Evolutionary conservation across 306 rosid genomes (phyloP), one percentile per base, ranked within the genome.

Genomic region (Trifolium fragiferum): DNA sequence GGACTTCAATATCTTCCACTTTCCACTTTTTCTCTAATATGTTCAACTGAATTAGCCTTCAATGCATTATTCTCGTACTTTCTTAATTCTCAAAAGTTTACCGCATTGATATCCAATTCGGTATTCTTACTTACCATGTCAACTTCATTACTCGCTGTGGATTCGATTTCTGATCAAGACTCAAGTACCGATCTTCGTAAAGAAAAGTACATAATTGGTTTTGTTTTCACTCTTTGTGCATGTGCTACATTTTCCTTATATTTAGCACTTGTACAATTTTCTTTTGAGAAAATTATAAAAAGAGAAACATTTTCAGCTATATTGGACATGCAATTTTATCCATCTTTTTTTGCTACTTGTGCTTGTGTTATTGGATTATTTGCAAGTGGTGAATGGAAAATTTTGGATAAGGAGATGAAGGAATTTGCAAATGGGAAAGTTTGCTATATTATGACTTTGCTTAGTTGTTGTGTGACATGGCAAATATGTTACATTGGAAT

Each of bases 381-480:
- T 75, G 87, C 71, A 15, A 89, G 95, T 30, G 90, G 89, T 14
- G 90, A 87, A 40, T 85, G 94, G 90, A 80, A 74, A 55, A 69
- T 18, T 35, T 68, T 89, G 89, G 68, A 41, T 6, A 16, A 14
- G 10, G 95, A 89, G 67, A 85, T 74, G 82, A 64, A 85, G 73
- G 82, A 59, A 14, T 89, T 78, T 78, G 80, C 60, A 13, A 62
- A 86, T 49, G 91, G 90, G 20, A 82, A 19, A n/a, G 77, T 84
- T 10, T 87, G 87, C 16, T 87, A 89, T 47, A 4, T 80, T 41
- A 85, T 87, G 89, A 85, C 87, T 51, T 72, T 89, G 46, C 8
- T 80, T 59, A 82, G 90, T 59, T n/a, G 87, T 57, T 27, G 89
- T 8, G 82, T 87, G 83, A 71, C 86, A 50, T 89, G 92, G 90